Conservation (phyloP, 2,329 filamentous ascomycete genomes). For the Fusarium xyrophilum region DNA sequence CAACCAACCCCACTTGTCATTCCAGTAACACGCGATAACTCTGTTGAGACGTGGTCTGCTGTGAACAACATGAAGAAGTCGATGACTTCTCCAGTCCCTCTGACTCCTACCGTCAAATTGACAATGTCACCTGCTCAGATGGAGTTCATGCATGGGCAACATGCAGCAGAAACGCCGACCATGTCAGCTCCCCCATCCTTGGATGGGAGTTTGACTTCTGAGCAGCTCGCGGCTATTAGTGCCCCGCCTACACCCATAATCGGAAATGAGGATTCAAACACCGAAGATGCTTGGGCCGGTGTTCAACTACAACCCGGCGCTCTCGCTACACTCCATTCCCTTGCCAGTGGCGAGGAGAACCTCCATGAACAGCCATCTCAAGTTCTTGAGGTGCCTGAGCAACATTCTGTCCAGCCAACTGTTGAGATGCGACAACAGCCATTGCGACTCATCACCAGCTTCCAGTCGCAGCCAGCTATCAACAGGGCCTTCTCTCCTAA, state of each 20-base stretch:
- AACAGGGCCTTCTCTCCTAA: conserved; percentile 41
- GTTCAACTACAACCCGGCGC: conserved; percentile 80
- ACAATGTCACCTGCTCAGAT: conserved; percentile 79
- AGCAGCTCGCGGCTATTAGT: conserved; percentile 83
- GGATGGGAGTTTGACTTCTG: conserved; percentile 86
- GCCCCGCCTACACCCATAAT: conserved; percentile 85
- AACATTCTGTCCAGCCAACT: conserved; percentile 30
- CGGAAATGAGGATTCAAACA: conserved; percentile 59
- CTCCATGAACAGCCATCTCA: conserved; percentile 57
- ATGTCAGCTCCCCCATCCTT: conserved; percentile 85
- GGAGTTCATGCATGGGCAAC: conserved; percentile 70
- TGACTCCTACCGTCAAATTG: conserved; percentile 71
- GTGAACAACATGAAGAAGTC: conserved; percentile 53
- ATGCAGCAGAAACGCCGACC: conserved; percentile 71
- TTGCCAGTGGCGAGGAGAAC: conserved; percentile 69
- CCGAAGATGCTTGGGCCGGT: conserved; percentile 72
- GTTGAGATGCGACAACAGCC: conserved; percentile 60
- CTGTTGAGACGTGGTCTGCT: conserved; percentile 54
- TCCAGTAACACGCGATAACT: conserved; percentile 49
- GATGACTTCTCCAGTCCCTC: conserved; percentile 64
- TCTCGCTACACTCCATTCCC: conserved; percentile 78
- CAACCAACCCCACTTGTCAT: conserved; percentile 59
- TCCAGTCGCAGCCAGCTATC: conserved; percentile 40
- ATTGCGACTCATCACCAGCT: conserved; percentile 57
- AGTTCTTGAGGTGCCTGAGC: conserved; percentile 54